Conservation (phyloP, 495 filamentous ascomycete species). For the Hypoxylon intermedium region DNA sequence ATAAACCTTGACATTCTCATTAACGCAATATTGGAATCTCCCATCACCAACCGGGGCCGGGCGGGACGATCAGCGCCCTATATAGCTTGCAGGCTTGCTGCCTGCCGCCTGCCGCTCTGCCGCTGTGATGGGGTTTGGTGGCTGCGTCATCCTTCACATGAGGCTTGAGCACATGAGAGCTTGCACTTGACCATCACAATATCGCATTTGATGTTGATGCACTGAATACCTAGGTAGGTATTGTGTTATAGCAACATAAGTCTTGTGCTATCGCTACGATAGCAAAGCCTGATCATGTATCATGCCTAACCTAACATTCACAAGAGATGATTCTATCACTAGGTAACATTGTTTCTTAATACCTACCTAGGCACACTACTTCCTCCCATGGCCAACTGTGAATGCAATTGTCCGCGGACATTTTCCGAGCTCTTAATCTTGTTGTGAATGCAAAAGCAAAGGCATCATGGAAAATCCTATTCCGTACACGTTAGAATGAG, state of each 20-base stretch:
- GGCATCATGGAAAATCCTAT: no score
- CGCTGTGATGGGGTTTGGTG: no score
- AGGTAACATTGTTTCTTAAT: no score
- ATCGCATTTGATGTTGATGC: constrained; percentile 4
- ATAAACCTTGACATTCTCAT: constrained; percentile 5
- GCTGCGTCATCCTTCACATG: constrained; percentile 8
- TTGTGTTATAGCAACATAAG: neutral
- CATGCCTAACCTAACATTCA: neutral
- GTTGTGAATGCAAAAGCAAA: no score
- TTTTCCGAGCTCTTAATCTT: no score
- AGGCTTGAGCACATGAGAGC: no score
- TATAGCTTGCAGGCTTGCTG: no score
- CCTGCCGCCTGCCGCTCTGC: neutral
- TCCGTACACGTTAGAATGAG: no score
- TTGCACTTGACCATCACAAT: neutral
- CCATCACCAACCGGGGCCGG: constrained; percentile 10
- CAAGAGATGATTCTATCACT: no score
- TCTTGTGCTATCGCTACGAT: neutral
- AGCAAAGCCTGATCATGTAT: neutral
- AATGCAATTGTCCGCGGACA: no score
- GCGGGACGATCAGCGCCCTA: constrained; percentile 7
- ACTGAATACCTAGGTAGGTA: neutral
- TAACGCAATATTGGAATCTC: no score
- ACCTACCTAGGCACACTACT: neutral
- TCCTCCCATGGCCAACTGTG: no score